Conservation (phyloP, 148 eudicot species). For the Bassia scoparia region DNA sequence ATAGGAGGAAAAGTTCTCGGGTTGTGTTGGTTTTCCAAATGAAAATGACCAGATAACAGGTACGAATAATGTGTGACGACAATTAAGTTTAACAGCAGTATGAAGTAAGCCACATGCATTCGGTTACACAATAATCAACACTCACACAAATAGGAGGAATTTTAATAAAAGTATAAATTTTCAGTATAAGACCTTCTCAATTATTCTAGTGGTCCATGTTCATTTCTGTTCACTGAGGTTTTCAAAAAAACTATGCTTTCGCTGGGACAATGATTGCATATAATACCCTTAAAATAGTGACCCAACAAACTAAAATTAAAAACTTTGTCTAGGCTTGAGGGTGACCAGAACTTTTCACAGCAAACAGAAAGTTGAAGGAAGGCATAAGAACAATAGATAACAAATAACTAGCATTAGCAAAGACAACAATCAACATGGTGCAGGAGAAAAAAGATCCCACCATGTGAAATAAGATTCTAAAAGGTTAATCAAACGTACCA, state of each 20-base stretch:
- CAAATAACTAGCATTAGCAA: neutral
- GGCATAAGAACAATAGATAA: neutral
- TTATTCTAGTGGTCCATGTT: neutral
- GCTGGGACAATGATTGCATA: neutral
- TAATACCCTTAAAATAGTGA: neutral
- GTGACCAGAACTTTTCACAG: neutral
- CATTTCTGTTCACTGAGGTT: neutral
- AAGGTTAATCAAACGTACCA: neutral
- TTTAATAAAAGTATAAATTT: neutral
- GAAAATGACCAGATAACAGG: neutral
- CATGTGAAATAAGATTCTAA: neutral
- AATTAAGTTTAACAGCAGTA: neutral
- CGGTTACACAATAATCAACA: neutral
- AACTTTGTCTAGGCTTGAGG: no score
- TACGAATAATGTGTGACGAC: neutral
- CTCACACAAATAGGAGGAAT: neutral
- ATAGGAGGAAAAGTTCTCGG: neutral
- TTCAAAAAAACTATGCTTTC: slow-evolving; percentile 1
- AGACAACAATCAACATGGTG: neutral
- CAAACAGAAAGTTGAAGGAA: neutral
- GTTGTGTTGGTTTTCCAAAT: neutral
- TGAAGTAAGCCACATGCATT: neutral
- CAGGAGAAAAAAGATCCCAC: neutral
- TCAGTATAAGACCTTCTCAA: neutral
- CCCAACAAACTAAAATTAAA: neutral